A percentile compares a stretch with the other conserved stretches of the same genome.
phyloP scores from a whole-genome alignment of 768 basidiomycete species.

The Mycena indigotica region DNA sequence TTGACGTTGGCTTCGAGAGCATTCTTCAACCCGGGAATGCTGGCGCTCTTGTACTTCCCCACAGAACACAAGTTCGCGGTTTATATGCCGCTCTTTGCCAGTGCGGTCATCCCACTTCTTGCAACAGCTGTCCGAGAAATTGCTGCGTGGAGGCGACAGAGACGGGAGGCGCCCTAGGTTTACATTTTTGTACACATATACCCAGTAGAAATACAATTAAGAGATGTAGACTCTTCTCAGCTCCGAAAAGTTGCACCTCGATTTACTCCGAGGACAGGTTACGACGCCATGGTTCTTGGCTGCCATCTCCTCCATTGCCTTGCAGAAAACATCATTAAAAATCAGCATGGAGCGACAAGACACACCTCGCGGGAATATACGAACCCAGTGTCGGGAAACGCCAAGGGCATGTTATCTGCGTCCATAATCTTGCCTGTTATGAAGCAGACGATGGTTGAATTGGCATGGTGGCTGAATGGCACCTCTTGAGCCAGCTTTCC shows the following conservation, averaged over 20 bases:
- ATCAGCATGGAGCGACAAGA: conserved; percentile 20
- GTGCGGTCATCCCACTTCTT: conserved; percentile 79
- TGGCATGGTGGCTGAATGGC: conserved; percentile 90
- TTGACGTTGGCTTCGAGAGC: conserved; percentile 74
- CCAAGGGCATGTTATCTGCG: conserved; percentile 90
- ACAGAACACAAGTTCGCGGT: conserved; percentile 98
- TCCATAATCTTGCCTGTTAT: conserved; percentile 95
- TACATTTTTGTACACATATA: not conserved
- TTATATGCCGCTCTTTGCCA: conserved; percentile 93
- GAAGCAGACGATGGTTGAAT: conserved; percentile 92
- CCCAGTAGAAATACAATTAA: conserved; percentile 38
- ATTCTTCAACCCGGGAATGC: conserved; percentile 96
- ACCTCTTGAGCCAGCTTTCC: conserved; percentile 82
- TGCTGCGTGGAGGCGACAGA: conserved; percentile 56
- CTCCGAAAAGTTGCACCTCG: conserved; percentile 61
- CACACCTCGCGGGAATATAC: conserved; percentile 93
- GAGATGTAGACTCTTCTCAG: conserved; percentile 92
- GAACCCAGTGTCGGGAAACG: conserved; percentile 78
- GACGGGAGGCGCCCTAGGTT: conserved; percentile 3
- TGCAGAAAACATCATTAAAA: conserved; percentile 41
- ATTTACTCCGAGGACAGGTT: conserved; percentile 78
- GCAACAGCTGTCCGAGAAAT: conserved; percentile 75
- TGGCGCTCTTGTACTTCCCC: conserved; percentile 95
- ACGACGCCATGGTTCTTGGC: conserved; percentile 75
- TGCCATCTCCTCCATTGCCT: conserved; percentile 89